These are phyloP conservation scores for Diversispora epigaea DNA, from an alignment of 192 early-diverging fungal genomes.

Conservation along the genomic window DNA sequence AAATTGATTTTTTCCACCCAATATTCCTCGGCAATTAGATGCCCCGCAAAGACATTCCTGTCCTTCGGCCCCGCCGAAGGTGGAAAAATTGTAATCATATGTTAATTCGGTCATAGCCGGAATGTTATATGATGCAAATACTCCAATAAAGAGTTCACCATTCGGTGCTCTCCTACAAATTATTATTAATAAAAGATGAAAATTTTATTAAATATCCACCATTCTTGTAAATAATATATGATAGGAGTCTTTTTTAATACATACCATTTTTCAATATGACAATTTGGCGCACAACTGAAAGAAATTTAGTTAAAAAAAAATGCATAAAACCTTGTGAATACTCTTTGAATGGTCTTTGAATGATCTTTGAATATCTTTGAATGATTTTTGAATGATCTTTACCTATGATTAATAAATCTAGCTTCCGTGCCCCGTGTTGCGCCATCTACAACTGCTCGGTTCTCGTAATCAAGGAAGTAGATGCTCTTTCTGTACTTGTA, in stretches of 20 bases:
- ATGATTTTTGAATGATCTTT: background rate
- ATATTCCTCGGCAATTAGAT: slow-evolving; percentile 64
- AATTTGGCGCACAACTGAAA: slow-evolving; percentile 75
- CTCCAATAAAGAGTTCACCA: slow-evolving; percentile 72
- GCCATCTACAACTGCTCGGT: slow-evolving; percentile 78
- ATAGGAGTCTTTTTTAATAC: background rate
- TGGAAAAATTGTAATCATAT: slow-evolving; percentile 84
- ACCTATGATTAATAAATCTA: slow-evolving; percentile 80
- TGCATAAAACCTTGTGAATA: too few relatives aligned
- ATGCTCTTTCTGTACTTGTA: slow-evolving; percentile 67
- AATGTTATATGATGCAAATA: slow-evolving; percentile 74
- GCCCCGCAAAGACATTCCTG: slow-evolving; percentile 73
- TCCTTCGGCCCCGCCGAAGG: slow-evolving; percentile 60
- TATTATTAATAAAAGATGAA: background rate
- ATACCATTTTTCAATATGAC: slow-evolving; percentile 88
- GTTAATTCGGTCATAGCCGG: slow-evolving; percentile 64
- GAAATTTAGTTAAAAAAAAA: background rate
- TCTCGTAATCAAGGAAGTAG: slow-evolving; percentile 78
- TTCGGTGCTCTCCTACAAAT: slow-evolving; percentile 50
- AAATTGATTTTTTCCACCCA: slow-evolving; percentile 38
- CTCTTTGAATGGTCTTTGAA: background rate
- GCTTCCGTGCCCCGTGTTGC: slow-evolving; percentile 75
- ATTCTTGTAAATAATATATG: too few relatives aligned
- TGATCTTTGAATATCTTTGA: background rate
- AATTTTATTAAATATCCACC: background rate